A percentile compares a stretch with the other conserved stretches of the same genome.
These are phyloP conservation scores for Mycena polygramma DNA, from an alignment of 768 basidiomycete genomes.

Conservation along the genomic window DNA sequence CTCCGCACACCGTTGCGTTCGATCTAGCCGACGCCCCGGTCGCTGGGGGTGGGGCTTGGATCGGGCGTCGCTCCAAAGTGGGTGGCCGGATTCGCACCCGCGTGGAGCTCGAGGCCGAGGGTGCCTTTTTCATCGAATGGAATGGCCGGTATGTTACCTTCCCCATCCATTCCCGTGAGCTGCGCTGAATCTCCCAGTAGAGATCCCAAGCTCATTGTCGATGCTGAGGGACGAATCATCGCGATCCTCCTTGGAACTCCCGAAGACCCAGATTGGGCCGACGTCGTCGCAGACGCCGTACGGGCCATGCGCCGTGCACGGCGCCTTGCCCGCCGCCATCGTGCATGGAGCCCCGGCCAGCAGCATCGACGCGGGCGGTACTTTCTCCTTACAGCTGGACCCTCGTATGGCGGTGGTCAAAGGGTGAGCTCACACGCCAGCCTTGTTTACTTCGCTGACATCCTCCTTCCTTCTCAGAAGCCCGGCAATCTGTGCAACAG, in stretches of 20 bases:
- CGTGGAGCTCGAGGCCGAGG: not conserved
- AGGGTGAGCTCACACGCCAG: too few species aligned
- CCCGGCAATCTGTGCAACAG: not conserved
- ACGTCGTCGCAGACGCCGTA: not conserved
- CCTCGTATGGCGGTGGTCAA: too few species aligned
- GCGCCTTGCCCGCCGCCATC: too few species aligned
- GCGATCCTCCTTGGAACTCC: not conserved
- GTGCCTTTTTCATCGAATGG: not conserved
- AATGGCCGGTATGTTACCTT: not conserved
- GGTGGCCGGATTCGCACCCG: not conserved
- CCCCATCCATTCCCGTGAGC: too few species aligned
- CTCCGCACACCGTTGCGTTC: not conserved
- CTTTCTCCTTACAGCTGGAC: too few species aligned
- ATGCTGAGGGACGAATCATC: not conserved
- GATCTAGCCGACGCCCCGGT: not conserved
- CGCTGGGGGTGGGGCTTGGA: not conserved
- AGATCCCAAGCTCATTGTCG: not conserved
- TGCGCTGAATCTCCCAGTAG: not conserved
- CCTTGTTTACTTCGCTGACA: not conserved
- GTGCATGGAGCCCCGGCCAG: too few species aligned
- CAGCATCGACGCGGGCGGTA: too few species aligned
- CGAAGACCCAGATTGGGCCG: not conserved
- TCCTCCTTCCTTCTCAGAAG: not conserved
- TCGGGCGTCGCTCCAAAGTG: not conserved
- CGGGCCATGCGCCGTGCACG: too few species aligned